Evolutionary conservation across 1,284 basidiomycete genomes (phyloP).

Genomic region (Tilletiaria anomala): DNA sequence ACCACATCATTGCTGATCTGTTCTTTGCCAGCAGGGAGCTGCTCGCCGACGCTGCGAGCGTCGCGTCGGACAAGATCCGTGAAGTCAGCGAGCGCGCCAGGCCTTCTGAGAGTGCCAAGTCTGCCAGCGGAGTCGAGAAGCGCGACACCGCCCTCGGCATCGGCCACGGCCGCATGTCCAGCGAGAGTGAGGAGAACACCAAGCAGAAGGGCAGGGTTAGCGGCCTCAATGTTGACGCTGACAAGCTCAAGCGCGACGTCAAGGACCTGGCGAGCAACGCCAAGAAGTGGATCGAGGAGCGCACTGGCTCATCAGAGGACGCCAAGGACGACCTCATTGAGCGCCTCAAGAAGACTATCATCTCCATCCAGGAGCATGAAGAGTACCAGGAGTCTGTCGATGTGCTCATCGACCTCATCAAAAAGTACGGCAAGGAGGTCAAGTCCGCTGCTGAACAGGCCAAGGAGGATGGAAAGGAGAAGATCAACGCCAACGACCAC

Average conservation of each 20-base stretch:
- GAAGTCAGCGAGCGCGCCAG: conserved; percentile 15
- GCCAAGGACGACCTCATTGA: conserved; percentile 42
- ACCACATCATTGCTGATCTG: conserved; percentile 41
- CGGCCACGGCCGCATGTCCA: no score
- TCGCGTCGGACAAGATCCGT: conserved; percentile 20
- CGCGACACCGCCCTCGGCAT: conserved; percentile 18
- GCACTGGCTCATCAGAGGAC: conserved; percentile 43
- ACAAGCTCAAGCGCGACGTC: conserved; percentile 33
- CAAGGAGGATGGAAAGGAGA: conserved; percentile 37
- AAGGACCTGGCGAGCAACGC: conserved; percentile 11
- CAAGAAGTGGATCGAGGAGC: conserved; percentile 41
- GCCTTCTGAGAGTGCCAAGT: conserved; percentile 21
- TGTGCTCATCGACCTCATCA: conserved; percentile 41
- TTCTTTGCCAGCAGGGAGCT: conserved; percentile 42
- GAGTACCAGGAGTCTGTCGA: conserved; percentile 42
- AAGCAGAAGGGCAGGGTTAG: conserved; percentile 40
- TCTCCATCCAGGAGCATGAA: conserved; percentile 33
- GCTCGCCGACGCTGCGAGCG: conserved; percentile 41
- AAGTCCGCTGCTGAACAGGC: conserved; percentile 14
- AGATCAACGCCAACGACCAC: conserved; percentile 41
- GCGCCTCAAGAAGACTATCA: conserved; percentile 40
- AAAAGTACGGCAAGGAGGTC: conserved; percentile 41
- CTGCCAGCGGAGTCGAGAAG: conserved; percentile 32
- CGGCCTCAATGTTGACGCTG: no score
- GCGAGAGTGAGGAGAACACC: conserved; percentile 33